Base-by-base conservation (phyloP, 345 rosid genomes). In the Garcia nutans region DNA sequence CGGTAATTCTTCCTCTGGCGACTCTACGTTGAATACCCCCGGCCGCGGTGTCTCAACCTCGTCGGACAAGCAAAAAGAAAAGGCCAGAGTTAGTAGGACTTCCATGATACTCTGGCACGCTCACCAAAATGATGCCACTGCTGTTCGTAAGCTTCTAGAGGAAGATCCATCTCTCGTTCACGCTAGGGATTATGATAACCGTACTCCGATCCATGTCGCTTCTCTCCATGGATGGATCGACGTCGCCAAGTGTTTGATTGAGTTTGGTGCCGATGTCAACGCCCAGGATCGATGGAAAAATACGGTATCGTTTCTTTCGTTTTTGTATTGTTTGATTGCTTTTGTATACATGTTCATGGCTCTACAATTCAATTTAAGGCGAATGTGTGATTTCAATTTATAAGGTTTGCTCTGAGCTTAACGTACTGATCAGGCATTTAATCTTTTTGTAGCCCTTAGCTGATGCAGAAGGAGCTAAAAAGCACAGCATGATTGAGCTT, bases 241-340 rank as follows among this genome's bases (percentile, higher is more conserved):
- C 49, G 95, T 96, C 42, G 95, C 92, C 74, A 86, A 89, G 84
- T 93, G 97, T 85, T 82, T 96, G 75, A 84, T 96, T 56, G 95
- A 96, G 65, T 88, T 74, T 68, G 95, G 98, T 66, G 98, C 99
- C 68, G 98, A 96, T 69, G 97, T 96, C 91, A 96, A 96, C 92
- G 96, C 99, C 42, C 98, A 91, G 82, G 99, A 96, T 83, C 92
- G 99, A 65, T 96, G 99, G 99, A 96, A 93, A 85, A 96, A 96
- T 75, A 93, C 99, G 86, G 99, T 96, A 76, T 45, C 11, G 20
- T n/a, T 22, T 73, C 2, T 37, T 13, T 20, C 17, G 13, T 58
- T 6, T 6, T 60, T 22, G 10, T 10, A 22, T 47, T 47, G 50
- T 9, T 47, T 47, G 50, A 47, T 47, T 47, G 50, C 15, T 54